Evolutionary conservation across 2,329 filamentous ascomycete genomes (phyloP).

Genomic region (Cladosporium cucumerinum): DNA sequence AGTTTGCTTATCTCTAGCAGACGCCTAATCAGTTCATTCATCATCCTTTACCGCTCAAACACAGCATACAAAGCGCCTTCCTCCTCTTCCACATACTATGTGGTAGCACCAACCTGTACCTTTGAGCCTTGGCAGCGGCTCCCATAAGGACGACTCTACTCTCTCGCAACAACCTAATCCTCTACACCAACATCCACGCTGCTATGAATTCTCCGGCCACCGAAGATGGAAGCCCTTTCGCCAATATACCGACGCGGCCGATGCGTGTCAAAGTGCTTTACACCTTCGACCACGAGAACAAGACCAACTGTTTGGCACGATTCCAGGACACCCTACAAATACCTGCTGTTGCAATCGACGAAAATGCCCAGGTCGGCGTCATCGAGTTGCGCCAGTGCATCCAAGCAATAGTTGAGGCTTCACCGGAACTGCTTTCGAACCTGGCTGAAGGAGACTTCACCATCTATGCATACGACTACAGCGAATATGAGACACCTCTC

Average conservation of each 20-base stretch:
- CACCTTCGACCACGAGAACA: constrained; percentile 86
- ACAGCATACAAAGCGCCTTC: neutral
- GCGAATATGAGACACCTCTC: constrained; percentile 86
- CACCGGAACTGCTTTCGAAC: constrained; percentile 78
- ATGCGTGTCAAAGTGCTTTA: constrained; percentile 88
- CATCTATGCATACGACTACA: constrained; percentile 96
- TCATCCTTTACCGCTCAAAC: neutral
- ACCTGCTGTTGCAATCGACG: constrained; percentile 76
- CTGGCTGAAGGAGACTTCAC: constrained; percentile 74
- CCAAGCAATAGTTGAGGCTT: constrained; percentile 72
- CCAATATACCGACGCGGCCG: constrained; percentile 38
- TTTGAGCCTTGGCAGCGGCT: constrained; percentile 26
- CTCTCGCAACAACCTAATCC: constrained; percentile 23
- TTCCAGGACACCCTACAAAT: constrained; percentile 76
- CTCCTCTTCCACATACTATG: constrained; percentile 22
- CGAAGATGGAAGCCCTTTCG: constrained; percentile 27
- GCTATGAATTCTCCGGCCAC: constrained; percentile 14
- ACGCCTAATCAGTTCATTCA: neutral
- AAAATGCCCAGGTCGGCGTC: constrained; percentile 76
- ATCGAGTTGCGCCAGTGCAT: constrained; percentile 85
- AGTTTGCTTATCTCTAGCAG: constrained; percentile 6
- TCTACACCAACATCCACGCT: constrained; percentile 27
- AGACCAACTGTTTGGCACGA: constrained; percentile 84
- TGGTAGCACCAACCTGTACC: constrained; percentile 27
- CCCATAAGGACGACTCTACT: constrained; percentile 17